Percentiles rank a stretch among this genome's conserved stretches.
phyloP scores from a whole-genome alignment of 2,329 filamentous ascomycete genomes.

The Talaromyces sp. region DNA sequence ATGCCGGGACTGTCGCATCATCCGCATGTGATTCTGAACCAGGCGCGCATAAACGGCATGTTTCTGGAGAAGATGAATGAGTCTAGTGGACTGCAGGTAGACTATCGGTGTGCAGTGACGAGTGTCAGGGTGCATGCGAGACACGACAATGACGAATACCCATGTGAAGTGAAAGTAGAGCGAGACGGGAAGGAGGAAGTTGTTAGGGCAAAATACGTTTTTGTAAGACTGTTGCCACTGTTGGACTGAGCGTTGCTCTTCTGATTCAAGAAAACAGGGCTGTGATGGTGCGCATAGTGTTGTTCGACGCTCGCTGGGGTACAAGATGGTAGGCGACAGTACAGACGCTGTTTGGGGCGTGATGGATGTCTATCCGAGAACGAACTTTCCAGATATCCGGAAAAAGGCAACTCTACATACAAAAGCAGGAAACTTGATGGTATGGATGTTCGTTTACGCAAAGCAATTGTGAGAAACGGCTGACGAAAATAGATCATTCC shows the following conservation, averaged over 20 bases:
- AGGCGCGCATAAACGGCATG: conserved; percentile 51
- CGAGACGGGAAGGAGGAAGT: conserved; percentile 31
- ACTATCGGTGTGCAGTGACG: conserved; percentile 50
- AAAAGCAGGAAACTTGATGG: conserved; percentile 46
- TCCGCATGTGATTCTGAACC: conserved; percentile 54
- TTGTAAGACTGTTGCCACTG: conserved; percentile 34
- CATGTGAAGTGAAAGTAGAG: conserved; percentile 41
- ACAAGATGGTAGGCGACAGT: conserved; percentile 53
- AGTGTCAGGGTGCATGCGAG: conserved; percentile 17
- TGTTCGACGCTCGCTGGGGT: conserved; percentile 55
- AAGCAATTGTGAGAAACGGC: conserved; percentile 26
- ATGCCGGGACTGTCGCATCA: conserved; percentile 49
- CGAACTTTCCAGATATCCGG: conserved; percentile 48
- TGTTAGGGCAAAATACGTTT: conserved; percentile 46
- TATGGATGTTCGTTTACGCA: conserved; percentile 60
- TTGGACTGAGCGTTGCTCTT: background rate
- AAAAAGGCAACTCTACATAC: conserved; percentile 47
- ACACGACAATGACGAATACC: conserved; percentile 35
- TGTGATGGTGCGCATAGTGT: conserved; percentile 66
- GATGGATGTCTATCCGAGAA: conserved; percentile 48
- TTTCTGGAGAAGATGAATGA: conserved; percentile 49
- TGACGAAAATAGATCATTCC: conserved; percentile 39
- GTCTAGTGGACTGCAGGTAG: conserved; percentile 41
- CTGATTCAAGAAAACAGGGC: conserved; percentile 19
- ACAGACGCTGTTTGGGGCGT: conserved; percentile 39